Percentiles rank a stretch among this genome's conserved stretches.
These are phyloP conservation scores for Chaetomidium leptoderma DNA, from an alignment of 495 filamentous ascomycete genomes.

Conservation along the genomic window DNA sequence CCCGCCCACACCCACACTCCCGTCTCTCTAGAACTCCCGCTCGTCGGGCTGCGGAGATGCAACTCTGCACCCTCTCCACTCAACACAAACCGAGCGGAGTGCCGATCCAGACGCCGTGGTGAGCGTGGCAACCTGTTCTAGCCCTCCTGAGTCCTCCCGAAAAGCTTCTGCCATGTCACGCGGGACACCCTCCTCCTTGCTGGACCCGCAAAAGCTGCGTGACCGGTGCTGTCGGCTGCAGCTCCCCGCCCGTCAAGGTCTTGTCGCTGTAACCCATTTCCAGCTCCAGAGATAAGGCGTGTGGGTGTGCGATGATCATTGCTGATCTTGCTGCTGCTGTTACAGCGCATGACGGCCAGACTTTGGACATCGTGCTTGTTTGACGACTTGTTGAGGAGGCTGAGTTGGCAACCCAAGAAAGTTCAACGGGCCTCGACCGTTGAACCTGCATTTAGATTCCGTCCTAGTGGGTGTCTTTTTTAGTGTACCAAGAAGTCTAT, in stretches of 20 bases:
- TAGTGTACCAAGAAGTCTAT: neutral
- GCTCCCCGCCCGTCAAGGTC: conserved; percentile 2
- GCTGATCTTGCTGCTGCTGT: neutral
- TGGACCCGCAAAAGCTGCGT: neutral
- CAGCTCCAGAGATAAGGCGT: neutral
- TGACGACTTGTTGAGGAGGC: neutral
- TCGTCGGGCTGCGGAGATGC: neutral
- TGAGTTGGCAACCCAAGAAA: neutral
- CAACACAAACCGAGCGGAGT: neutral
- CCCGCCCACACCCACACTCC: neutral
- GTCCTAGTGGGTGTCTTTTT: neutral
- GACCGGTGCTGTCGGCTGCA: neutral
- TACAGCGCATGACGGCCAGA: conserved; percentile 7
- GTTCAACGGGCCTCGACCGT: neutral
- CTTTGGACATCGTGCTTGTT: neutral
- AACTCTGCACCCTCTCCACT: neutral
- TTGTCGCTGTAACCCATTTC: neutral
- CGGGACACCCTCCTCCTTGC: neutral
- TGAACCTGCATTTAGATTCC: neutral
- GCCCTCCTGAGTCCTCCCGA: conserved; percentile 9
- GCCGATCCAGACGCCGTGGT: conserved; percentile 8
- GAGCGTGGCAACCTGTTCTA: conserved; percentile 8
- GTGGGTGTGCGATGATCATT: conserved; percentile 1
- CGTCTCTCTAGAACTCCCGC: neutral
- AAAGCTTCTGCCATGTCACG: conserved; percentile 13